phyloP scores from a whole-genome alignment of 108 stramenopile species.

The Nitzschia palea region DNA sequence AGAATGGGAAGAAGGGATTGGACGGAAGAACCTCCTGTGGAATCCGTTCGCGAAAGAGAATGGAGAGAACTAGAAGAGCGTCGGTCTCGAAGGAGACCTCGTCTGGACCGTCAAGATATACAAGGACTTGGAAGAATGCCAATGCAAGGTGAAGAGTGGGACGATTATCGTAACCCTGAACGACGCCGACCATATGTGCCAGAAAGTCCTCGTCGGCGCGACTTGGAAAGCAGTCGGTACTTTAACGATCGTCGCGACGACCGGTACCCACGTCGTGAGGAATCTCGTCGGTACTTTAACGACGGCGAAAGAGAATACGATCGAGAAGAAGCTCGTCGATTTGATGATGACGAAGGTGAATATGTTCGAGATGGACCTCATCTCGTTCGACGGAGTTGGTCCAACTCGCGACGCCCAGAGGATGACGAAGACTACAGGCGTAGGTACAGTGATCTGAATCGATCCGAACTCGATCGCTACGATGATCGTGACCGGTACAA shows the following conservation, averaged over 20 bases:
- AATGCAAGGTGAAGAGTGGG: conserved; percentile 2
- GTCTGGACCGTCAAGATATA: background rate
- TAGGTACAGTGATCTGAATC: too few relatives aligned
- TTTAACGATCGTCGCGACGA: too few relatives aligned
- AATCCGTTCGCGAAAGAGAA: background rate
- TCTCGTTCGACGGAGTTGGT: background rate
- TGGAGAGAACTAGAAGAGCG: background rate
- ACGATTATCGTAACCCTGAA: background rate
- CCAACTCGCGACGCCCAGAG: too few relatives aligned
- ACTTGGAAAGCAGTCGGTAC: background rate
- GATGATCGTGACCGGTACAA: too few relatives aligned
- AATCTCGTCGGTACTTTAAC: background rate
- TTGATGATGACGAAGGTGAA: background rate
- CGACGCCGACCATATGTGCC: too few relatives aligned
- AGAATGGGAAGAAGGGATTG: background rate
- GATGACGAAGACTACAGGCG: conserved; percentile 1
- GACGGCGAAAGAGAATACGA: background rate
- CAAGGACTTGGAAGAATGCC: background rate
- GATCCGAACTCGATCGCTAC: too few relatives aligned
- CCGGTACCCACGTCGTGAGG: background rate
- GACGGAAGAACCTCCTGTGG: background rate
- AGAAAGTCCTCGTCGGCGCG: too few relatives aligned
- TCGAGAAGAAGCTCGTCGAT: background rate
- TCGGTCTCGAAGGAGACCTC: background rate
- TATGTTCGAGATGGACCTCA: background rate